These are phyloP conservation scores for Lichtheimia ramosa DNA, from an alignment of 371 early-diverging fungal genomes.

Conservation along the genomic window DNA sequence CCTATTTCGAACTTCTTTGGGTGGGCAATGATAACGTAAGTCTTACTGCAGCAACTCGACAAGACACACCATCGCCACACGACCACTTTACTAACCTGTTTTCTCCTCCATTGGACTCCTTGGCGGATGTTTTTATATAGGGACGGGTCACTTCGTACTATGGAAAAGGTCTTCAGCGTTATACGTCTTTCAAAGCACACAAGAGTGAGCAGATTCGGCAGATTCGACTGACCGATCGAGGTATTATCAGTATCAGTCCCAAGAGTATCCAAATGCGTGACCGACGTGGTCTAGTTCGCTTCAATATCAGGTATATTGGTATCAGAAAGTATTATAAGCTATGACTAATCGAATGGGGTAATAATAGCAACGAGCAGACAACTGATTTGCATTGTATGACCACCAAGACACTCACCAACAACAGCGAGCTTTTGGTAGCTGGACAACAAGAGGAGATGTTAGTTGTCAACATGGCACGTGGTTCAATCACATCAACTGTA, in stretches of 20 bases:
- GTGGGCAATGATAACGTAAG: conserved; percentile 74
- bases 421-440: conserved; percentile 68
- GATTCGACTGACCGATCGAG: conserved; percentile 65
- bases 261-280: conserved; percentile 67
- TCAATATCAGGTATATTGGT: conserved; percentile 60
- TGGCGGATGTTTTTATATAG: conserved; percentile 23
- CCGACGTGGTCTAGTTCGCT: conserved; percentile 70
- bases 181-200: conserved; percentile 70
- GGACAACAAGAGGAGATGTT: conserved; percentile 66
- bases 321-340: neutral
- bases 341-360: neutral
- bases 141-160: conserved; percentile 64
- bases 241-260: conserved; percentile 67
- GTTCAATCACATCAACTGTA: conserved; percentile 52
- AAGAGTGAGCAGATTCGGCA: conserved; percentile 66
- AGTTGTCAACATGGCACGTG: conserved; percentile 68
- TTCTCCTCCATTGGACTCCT: conserved; percentile 54
- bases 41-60: neutral
- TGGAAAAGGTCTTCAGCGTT: conserved; percentile 60
- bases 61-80: conserved; percentile 13
- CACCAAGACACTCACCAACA: conserved; percentile 54
- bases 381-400: conserved; percentile 71
- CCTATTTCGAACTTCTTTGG: conserved; percentile 81
- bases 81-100: conserved; percentile 22
- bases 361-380: conserved; percentile 50